Evolutionary conservation across 1,139 yeast species (phyloP), one percentile per base, ranked within the genome.

Genomic region (Nematodospora anomalae): DNA sequence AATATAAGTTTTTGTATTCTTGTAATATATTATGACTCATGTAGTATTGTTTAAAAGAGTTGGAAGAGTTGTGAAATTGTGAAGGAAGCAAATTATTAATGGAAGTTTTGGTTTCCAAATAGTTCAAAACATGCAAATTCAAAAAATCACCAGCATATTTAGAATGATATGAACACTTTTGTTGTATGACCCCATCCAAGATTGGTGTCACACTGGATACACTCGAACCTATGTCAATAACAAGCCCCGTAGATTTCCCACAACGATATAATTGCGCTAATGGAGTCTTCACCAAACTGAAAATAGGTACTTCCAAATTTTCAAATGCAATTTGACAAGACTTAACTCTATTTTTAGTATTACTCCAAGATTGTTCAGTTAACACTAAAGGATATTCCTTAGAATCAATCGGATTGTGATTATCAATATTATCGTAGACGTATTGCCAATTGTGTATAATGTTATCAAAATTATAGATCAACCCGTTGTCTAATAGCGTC

Each of bases 131-230:
- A 52, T 80, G 82, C 40, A 77, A 65, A 54, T 79, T 81, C 40
- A 79, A 57, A 57, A 78, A 84, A 52, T 83, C 84, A 7, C 92
- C 92, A 6, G 83, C 89, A 53, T 71, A 82, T 49, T 74, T 76
- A 11, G 83, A 73, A 55, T 74, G 80, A 43, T 71, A 64, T 6
- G 79, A 67, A 33, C 83, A 80, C 51, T 80, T 81, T 43, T 69
- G 64, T 38, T 82, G 74, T 37, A 83, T 74, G 12, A 76, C 74
- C 18, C 92, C 94, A 51, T 83, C 89, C 44, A 79, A 65, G 22
- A 84, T 71, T 10, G 92, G 90, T 0, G 89, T 82, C 5, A 83
- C 80, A 32, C 78, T 71, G 16, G 80, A 69, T 3, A 74, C 72
- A 15, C 79, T 65, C 2, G 82, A 70, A 3, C 90, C 92, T 30